These are phyloP conservation scores for Sporothrix luriei DNA, from an alignment of 2,329 filamentous ascomycete species.

Conservation along the genomic window DNA sequence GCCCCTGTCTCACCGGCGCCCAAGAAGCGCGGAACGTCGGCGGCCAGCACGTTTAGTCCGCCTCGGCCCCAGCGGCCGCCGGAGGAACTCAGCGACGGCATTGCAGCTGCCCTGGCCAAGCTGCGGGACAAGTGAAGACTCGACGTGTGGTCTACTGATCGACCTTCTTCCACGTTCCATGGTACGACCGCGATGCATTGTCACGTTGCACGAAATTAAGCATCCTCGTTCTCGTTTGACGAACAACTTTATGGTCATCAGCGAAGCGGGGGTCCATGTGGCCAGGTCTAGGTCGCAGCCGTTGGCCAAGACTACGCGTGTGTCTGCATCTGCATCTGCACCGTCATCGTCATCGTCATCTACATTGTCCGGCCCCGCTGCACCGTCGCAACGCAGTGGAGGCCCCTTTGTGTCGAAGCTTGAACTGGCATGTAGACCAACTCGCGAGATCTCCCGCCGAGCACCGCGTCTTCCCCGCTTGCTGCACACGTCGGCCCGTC, in stretches of 20 bases:
- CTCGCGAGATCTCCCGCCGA: too few species aligned
- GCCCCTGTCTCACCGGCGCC: constrained; percentile 37
- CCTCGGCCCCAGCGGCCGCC: constrained; percentile 35
- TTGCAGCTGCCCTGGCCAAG: constrained; percentile 64
- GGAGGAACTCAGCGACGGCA: constrained; percentile 57
- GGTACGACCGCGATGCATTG: not conserved
- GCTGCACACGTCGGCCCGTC: constrained; percentile 11
- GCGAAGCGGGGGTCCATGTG: not conserved
- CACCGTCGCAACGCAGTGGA: too few species aligned
- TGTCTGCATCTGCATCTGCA: not conserved
- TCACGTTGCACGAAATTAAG: constrained; percentile 18
- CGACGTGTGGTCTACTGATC: not conserved
- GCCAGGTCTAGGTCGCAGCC: not conserved
- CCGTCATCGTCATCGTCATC: too few species aligned
- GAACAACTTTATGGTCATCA: not conserved
- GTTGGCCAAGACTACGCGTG: not conserved
- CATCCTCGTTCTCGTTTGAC: not conserved
- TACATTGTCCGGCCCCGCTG: too few species aligned
- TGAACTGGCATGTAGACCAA: too few species aligned
- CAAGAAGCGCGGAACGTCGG: constrained; percentile 36
- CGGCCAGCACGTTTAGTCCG: constrained; percentile 21
- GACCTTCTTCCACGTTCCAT: not conserved
- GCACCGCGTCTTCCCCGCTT: not conserved
- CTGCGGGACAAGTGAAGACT: constrained; percentile 50
- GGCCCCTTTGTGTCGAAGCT: too few species aligned